Conservation (phyloP, 352 stramenopile genomes). For the Pythium angustatum region DNA sequence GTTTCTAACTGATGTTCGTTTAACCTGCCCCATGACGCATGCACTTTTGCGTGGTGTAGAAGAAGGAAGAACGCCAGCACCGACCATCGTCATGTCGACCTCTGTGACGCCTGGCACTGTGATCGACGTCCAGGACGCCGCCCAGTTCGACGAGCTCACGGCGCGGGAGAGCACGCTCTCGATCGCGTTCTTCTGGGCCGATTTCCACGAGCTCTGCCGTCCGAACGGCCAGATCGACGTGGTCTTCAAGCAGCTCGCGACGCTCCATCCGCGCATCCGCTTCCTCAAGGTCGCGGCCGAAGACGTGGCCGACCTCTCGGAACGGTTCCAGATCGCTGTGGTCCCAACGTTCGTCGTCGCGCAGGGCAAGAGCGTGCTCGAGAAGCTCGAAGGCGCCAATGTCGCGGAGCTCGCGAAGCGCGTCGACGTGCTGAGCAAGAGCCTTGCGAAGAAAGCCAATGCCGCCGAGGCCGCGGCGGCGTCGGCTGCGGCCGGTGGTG, state of each 20-base stretch:
- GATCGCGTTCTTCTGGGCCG: slow-evolving; percentile 85
- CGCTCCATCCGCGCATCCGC: slow-evolving; percentile 77
- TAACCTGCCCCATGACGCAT: slow-evolving; percentile 2
- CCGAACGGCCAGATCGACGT: slow-evolving; percentile 86
- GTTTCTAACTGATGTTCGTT: slow-evolving; percentile 20
- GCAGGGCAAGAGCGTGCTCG: slow-evolving; percentile 70
- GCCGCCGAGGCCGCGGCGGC: slow-evolving; percentile 30
- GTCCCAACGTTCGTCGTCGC: slow-evolving; percentile 95
- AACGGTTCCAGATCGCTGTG: slow-evolving; percentile 89
- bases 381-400: slow-evolving; percentile 85
- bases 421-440: slow-evolving; percentile 85
- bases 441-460: slow-evolving; percentile 58
- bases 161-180: slow-evolving; percentile 74
- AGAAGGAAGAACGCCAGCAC: not conserved
- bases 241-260: slow-evolving; percentile 80
- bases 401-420: slow-evolving; percentile 83
- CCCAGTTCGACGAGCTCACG: slow-evolving; percentile 78
- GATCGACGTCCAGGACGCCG: slow-evolving; percentile 61
- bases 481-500: slow-evolving; percentile 11
- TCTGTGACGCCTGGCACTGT: slow-evolving; percentile 54
- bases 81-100: not conserved
- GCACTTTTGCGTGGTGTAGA: slow-evolving; percentile 3
- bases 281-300: slow-evolving; percentile 89
- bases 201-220: slow-evolving; percentile 79
- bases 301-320: slow-evolving; percentile 78